These are phyloP conservation scores for Aureobasidium sp. DNA, from an alignment of 2,329 filamentous ascomycete species.

Conservation along the genomic window DNA sequence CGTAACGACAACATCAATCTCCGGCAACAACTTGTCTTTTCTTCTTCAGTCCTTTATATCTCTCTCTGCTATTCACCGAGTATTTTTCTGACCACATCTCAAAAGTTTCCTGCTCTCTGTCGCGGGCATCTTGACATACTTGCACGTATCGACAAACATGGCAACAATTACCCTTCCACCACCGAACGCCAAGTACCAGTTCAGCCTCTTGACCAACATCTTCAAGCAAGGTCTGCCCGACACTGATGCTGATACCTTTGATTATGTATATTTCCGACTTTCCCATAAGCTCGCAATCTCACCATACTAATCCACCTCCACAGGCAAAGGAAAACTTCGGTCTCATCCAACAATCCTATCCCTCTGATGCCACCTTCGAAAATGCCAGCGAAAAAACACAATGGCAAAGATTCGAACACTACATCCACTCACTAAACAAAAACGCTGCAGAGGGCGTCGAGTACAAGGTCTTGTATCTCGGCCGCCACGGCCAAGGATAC, in stretches of 20 bases:
- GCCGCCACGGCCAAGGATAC: constrained; percentile 17
- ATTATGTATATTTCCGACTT: constrained; percentile 44
- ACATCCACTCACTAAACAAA: constrained; percentile 42
- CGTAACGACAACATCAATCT: not conserved
- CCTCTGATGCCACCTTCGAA: constrained; percentile 30
- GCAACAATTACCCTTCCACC: constrained; percentile 14
- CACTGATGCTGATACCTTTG: constrained; percentile 50
- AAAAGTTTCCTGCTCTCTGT: not conserved
- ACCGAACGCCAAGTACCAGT: constrained; percentile 11
- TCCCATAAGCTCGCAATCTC: no score
- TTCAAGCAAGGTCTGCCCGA: constrained; percentile 54
- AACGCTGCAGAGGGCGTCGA: constrained; percentile 37
- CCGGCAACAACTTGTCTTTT: not conserved
- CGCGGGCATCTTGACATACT: not conserved
- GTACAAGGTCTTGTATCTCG: constrained; percentile 24
- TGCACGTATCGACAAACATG: constrained; percentile 1
- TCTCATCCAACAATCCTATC: constrained; percentile 49
- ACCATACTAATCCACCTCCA: no score
- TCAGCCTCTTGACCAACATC: constrained; percentile 37
- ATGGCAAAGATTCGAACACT: constrained; percentile 56
- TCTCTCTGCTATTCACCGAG: no score
- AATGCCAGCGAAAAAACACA: constrained; percentile 39
- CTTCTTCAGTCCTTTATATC: not conserved
- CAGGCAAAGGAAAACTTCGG: constrained; percentile 49
- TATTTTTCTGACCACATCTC: not conserved